Conservation (phyloP, 805 yeast genomes). For the Wickerhamiella cacticola region DNA sequence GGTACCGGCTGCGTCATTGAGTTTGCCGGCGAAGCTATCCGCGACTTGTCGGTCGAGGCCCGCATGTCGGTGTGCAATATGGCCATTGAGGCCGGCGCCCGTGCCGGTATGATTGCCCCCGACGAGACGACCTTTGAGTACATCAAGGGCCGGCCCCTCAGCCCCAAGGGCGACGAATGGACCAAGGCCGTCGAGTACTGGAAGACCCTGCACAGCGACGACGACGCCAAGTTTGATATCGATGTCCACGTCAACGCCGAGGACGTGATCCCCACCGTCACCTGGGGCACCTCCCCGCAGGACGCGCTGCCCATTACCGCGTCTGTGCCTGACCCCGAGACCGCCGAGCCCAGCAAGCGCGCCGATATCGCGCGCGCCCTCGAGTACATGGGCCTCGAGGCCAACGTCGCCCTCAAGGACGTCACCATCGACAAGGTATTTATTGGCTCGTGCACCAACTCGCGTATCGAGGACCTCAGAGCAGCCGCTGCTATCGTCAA, state of each 20-base stretch:
- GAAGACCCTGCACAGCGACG: conserved; percentile 78
- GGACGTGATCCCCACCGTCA: conserved; percentile 88
- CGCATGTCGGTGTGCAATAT: conserved; percentile 99
- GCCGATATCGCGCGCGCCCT: conserved; percentile 86
- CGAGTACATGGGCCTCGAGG: conserved; percentile 76
- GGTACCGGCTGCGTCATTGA: conserved; percentile 97
- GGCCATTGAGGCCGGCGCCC: conserved; percentile 98
- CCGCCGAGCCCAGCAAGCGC: conserved; percentile 51
- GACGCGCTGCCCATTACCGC: conserved; percentile 94
- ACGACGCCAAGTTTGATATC: conserved; percentile 78
- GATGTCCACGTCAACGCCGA: conserved; percentile 70
- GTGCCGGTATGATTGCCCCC: conserved; percentile 98
- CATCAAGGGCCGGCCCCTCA: conserved; percentile 84
- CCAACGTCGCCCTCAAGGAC: conserved; percentile 69
- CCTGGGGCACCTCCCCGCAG: conserved; percentile 99
- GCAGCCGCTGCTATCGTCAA: conserved; percentile 88
- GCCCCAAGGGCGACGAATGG: conserved; percentile 92
- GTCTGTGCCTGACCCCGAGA: conserved; percentile 79
- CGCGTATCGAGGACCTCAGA: conserved; percentile 93
- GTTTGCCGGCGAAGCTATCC: conserved; percentile 92
- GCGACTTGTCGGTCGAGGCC: conserved; percentile 85
- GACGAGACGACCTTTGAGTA: conserved; percentile 82
- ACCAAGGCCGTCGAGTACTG: conserved; percentile 87
- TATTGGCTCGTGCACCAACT: conserved; percentile 96
- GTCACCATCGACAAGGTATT: conserved; percentile 83